A percentile compares a stretch with the other conserved stretches of the same genome.
Evolutionary conservation across 2,329 filamentous ascomycete species (phyloP).

Genomic region (Ophiostoma angusticollis): DNA sequence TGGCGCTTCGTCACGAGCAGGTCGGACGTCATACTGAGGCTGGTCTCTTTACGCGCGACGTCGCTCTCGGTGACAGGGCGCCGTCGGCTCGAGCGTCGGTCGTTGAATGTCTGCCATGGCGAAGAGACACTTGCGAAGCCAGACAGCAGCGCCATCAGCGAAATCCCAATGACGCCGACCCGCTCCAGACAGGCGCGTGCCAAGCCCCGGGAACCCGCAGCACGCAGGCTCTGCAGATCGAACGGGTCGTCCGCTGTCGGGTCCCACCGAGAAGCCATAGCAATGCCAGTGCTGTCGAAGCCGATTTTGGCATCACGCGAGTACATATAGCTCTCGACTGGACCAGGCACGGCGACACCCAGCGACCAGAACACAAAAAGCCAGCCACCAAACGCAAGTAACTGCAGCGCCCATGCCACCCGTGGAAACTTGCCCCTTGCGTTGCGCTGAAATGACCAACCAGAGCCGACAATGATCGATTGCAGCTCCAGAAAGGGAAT

Average conservation of each 20-base stretch:
- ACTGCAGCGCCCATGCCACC: constrained; percentile 52
- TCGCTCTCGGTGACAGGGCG: constrained; percentile 60
- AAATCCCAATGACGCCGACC: constrained; percentile 74
- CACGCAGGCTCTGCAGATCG: constrained; percentile 2
- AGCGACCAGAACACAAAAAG: constrained; percentile 65
- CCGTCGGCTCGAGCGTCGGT: constrained; percentile 33
- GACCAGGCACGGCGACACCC: constrained; percentile 41
- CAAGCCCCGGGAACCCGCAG: constrained; percentile 19
- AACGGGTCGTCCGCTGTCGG: not conserved
- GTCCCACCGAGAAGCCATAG: constrained; percentile 16
- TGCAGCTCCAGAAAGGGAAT: constrained; percentile 73
- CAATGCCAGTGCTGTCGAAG: constrained; percentile 21
- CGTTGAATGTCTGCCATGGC: constrained; percentile 71
- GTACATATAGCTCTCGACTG: constrained; percentile 15
- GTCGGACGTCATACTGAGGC: constrained; percentile 64
- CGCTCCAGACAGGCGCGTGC: constrained; percentile 48
- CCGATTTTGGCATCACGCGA: constrained; percentile 16
- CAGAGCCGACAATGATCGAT: constrained; percentile 42
- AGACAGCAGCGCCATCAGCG: constrained; percentile 75
- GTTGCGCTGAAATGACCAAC: constrained; percentile 50
- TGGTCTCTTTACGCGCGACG: constrained; percentile 63
- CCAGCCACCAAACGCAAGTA: constrained; percentile 52
- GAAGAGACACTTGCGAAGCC: constrained; percentile 82
- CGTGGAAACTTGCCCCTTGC: constrained; percentile 43
- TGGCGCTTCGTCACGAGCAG: constrained; percentile 67